These are phyloP conservation scores for Exserohilum turcica DNA, from an alignment of 2,329 filamentous ascomycete genomes.

Conservation along the genomic window DNA sequence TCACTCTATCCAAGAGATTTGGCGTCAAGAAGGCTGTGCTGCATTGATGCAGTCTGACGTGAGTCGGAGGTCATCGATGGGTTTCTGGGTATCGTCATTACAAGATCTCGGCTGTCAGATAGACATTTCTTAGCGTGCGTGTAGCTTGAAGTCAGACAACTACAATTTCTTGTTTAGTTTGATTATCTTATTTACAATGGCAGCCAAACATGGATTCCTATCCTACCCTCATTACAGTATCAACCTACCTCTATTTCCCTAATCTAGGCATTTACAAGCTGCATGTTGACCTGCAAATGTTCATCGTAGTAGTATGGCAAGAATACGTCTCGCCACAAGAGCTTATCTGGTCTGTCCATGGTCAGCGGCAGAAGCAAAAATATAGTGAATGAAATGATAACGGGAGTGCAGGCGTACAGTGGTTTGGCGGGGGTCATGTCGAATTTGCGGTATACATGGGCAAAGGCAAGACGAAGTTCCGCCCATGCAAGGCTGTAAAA, in stretches of 20 bases:
- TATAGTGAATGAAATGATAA: not conserved
- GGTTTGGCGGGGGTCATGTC: constrained; percentile 30
- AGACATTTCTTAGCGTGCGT: too few relatives aligned
- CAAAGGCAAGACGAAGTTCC: constrained; percentile 41
- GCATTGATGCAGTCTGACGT: too few relatives aligned
- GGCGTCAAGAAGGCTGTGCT: too few relatives aligned
- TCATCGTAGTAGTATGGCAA: constrained; percentile 27
- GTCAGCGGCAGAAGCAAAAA: constrained; percentile 2
- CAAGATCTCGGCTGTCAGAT: too few relatives aligned
- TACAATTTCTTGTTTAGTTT: too few relatives aligned
- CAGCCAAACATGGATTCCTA: not conserved
- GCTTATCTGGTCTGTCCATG: constrained; percentile 18
- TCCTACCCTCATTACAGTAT: not conserved
- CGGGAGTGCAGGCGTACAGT: constrained; percentile 25
- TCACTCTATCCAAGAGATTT: too few relatives aligned
- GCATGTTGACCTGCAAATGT: constrained; percentile 26
- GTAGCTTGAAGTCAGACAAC: too few relatives aligned
- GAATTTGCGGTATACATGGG: constrained; percentile 39
- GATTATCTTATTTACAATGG: constrained; percentile 12
- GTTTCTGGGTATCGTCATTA: too few relatives aligned
- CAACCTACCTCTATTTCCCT: too few relatives aligned
- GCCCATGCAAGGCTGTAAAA: constrained; percentile 38
- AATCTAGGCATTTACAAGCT: constrained; percentile 3
- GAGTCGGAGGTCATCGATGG: too few relatives aligned
- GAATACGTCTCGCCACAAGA: constrained; percentile 31